phyloP scores from a whole-genome alignment of 2,329 filamentous ascomycete genomes.

The Thielaviopsis musarum region DNA sequence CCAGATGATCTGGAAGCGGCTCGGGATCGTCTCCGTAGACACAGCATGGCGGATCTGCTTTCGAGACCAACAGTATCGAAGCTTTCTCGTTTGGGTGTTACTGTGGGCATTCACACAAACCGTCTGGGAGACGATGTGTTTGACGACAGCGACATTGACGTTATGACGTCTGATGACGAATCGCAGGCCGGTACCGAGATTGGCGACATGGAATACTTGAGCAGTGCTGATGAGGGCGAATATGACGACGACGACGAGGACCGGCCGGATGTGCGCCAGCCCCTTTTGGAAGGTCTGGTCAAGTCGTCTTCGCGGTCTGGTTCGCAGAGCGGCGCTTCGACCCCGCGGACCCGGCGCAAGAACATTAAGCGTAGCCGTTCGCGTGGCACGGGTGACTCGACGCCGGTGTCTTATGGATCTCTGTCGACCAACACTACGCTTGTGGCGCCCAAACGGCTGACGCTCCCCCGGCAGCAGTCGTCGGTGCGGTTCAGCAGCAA shows the following conservation, averaged over 20 bases:
- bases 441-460: slow-evolving; percentile 23
- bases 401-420: slow-evolving; percentile 11
- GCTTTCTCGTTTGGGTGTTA: slow-evolving; percentile 42
- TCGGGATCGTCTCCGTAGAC: slow-evolving; percentile 3
- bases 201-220: not conserved
- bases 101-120: slow-evolving; percentile 60
- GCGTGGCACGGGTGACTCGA: not conserved
- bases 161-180: not conserved
- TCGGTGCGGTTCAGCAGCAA: slow-evolving; percentile 52
- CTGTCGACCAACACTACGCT: not conserved
- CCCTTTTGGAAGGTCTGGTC: not conserved
- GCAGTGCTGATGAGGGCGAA: slow-evolving; percentile 18
- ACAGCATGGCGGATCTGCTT: slow-evolving; percentile 28
- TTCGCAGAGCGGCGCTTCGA: not conserved
- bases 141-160: slow-evolving; percentile 16
- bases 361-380: slow-evolving; percentile 14
- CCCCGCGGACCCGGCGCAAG: not conserved
- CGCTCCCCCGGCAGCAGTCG: slow-evolving; percentile 34
- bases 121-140: slow-evolving; percentile 48
- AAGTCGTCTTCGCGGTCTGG: not conserved
- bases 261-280: not conserved
- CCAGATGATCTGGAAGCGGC: not conserved
- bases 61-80: slow-evolving; percentile 38
- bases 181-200: not conserved
- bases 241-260: slow-evolving; percentile 17